These are phyloP conservation scores for Colletotrichum abscissum DNA, from an alignment of 2,329 filamentous ascomycete species.

Conservation along the genomic window DNA sequence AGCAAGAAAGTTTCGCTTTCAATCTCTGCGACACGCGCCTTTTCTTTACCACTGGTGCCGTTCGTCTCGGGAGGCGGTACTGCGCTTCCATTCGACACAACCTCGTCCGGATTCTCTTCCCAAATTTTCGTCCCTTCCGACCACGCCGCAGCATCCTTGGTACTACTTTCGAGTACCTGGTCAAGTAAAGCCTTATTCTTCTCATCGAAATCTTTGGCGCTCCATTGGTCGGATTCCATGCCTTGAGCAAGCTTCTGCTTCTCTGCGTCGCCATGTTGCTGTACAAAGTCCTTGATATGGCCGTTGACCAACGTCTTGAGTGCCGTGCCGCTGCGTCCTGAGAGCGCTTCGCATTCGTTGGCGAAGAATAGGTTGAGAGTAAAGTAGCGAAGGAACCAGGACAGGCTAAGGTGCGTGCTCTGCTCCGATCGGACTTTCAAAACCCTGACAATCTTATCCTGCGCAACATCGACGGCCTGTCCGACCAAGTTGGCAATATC, in stretches of 20 bases:
- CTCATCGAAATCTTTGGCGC: constrained; percentile 79
- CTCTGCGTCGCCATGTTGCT: constrained; percentile 76
- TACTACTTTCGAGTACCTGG: constrained; percentile 76
- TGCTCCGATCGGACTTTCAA: constrained; percentile 82
- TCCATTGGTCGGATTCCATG: constrained; percentile 87
- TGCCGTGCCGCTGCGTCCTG: constrained; percentile 79
- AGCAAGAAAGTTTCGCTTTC: constrained; percentile 89
- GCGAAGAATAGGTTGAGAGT: constrained; percentile 85
- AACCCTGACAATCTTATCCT: constrained; percentile 80
- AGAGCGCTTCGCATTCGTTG: constrained; percentile 88
- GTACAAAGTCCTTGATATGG: constrained; percentile 85
- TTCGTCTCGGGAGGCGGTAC: constrained; percentile 55
- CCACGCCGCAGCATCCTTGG: constrained; percentile 76
- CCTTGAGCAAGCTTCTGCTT: constrained; percentile 79
- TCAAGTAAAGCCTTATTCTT: constrained; percentile 69
- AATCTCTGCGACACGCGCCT: constrained; percentile 78
- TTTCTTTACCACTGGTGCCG: constrained; percentile 66
- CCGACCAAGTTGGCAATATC: constrained; percentile 83
- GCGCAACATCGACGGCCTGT: constrained; percentile 83
- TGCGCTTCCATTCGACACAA: constrained; percentile 28
- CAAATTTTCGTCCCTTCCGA: constrained; percentile 69
- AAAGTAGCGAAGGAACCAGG: constrained; percentile 83
- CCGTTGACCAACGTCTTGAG: constrained; percentile 84
- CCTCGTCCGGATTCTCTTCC: constrained; percentile 46
- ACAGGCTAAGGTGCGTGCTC: constrained; percentile 73